Conservation (phyloP, 148 eudicot genomes). For the Nepenthes mirabilis region DNA sequence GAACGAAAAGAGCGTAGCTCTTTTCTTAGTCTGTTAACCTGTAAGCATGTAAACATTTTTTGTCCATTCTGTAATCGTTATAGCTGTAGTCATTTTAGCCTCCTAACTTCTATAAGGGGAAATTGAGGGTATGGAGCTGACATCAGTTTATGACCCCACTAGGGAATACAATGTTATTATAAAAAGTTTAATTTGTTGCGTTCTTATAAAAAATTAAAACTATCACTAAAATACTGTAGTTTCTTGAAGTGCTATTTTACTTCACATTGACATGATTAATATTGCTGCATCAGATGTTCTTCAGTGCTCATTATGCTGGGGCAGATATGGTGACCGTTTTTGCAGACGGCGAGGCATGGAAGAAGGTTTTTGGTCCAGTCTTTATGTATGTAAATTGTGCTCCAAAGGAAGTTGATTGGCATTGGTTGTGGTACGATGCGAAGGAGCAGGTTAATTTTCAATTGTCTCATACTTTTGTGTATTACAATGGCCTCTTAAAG, state of each 20-base stretch:
- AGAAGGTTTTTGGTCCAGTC: conserved; percentile 52
- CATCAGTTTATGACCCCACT: too few relatives aligned
- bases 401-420: conserved; percentile 13
- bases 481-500: background rate
- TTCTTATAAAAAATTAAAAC: too few relatives aligned
- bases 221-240: background rate
- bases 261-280: background rate
- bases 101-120: too few relatives aligned
- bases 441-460: conserved; percentile 31
- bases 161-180: too few relatives aligned
- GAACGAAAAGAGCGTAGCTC: too few relatives aligned
- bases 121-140: too few relatives aligned
- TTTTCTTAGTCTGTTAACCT: too few relatives aligned
- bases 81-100: too few relatives aligned
- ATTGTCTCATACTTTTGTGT: background rate
- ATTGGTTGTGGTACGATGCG: conserved; percentile 42
- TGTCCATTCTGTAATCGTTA: too few relatives aligned
- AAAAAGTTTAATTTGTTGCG: too few relatives aligned
- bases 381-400: conserved; percentile 36
- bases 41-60: too few relatives aligned
- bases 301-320: conserved; percentile 45
- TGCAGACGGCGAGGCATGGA: conserved; percentile 37
- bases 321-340: conserved; percentile 24
- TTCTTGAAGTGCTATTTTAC: background rate
- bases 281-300: conserved; percentile 25